phyloP scores from a whole-genome alignment of 768 basidiomycete genomes.

The Calocybe indica region DNA sequence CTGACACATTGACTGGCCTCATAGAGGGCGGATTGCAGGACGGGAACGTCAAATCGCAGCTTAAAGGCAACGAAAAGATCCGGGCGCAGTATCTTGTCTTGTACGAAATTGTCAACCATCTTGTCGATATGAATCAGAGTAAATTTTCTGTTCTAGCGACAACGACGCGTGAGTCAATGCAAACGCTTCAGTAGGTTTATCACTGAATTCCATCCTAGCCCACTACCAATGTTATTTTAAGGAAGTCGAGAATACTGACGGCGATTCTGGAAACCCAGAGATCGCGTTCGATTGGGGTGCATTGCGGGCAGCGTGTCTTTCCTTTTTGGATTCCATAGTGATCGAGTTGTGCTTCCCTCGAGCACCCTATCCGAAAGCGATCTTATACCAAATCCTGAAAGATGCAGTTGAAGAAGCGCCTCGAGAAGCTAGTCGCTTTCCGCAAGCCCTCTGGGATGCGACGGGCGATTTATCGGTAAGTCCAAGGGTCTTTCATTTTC shows the following conservation, averaged over 20 bases:
- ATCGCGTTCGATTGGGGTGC: constrained; percentile 62
- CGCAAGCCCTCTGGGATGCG: constrained; percentile 76
- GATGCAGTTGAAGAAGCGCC: constrained; percentile 74
- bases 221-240: constrained; percentile 74
- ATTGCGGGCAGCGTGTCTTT: constrained; percentile 59
- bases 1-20: constrained; percentile 49
- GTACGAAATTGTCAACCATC: constrained; percentile 53
- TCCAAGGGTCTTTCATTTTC: constrained; percentile 2
- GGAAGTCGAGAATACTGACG: constrained; percentile 20
- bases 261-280: constrained; percentile 39
- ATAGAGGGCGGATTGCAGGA: constrained; percentile 52
- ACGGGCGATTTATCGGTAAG: constrained; percentile 75
- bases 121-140: constrained; percentile 58
- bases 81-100: constrained; percentile 57
- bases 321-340: constrained; percentile 80
- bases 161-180: constrained; percentile 50
- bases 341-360: constrained; percentile 77
- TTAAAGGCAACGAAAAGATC: constrained; percentile 45
- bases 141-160: constrained; percentile 66
- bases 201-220: constrained; percentile 30
- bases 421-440: constrained; percentile 67
- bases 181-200: not conserved
- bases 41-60: constrained; percentile 39
- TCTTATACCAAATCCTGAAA: constrained; percentile 61
- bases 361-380: constrained; percentile 57